Base-by-base conservation (phyloP, 164 flowering plant genomes). In the Chimonanthus praecox region DNA sequence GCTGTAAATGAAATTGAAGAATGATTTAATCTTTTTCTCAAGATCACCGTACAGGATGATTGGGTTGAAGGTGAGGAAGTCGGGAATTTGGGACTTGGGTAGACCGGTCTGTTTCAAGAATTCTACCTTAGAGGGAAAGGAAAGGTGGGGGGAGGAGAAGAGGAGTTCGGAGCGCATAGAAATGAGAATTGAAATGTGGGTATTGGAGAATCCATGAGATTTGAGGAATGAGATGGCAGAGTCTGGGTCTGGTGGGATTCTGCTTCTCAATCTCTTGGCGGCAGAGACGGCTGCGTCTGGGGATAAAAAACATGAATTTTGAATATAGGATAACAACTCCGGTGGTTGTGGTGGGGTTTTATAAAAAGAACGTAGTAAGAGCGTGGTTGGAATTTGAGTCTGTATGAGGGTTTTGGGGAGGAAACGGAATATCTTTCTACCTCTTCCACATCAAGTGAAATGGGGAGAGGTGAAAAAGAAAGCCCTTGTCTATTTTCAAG, bases 41-140 rank as follows among this genome's bases (percentile, higher is more conserved):
- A 83, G 21, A 20, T 20, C 21, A 20, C 21, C 0, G 21, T 73
- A 69, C 83, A 72, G 0, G 15, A 80, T 6, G 9, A 0, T 1
- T 1, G 81, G 83, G 44, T 20, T 3, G 0, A 2, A 2, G 6
- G 69, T 16, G 6, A 80, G 3, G n/a, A 78, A 16, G 5, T 8
- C 18, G 2, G 68, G 68, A 13, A 80, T 5, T 10, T 73, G 73
- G 5, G 73, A 2, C 2, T 47, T 64, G 3, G 80, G 75, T 46
- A 78, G 2, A 3, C 83, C 83, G 43, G 60, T 60, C 11, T 65
- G 18, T 5, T 44, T 5, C 43, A 84, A 51, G 18, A 71, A 80
- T 3, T 81, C 72, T 6, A 81, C 15, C 47, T 78, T 81, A 62
- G 83, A 79, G 20, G 44, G 21, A 47, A 20, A 20, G 21, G 21